Evolutionary conservation across 2,329 filamentous ascomycete genomes (phyloP).

Genomic region (Septoria linicola): DNA sequence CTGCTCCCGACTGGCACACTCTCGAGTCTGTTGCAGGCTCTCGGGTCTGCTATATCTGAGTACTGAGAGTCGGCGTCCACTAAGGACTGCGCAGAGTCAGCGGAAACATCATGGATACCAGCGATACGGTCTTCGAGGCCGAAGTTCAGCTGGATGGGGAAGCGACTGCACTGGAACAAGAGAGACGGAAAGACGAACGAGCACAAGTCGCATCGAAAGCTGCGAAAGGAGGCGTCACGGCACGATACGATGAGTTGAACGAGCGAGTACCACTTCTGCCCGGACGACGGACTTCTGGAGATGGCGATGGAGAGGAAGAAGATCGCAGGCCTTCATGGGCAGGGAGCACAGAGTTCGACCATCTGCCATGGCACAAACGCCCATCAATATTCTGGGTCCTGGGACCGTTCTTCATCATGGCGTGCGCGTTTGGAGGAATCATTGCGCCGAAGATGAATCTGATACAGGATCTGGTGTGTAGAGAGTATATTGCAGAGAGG

Average conservation of each 20-base stretch:
- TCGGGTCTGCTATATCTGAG: no score
- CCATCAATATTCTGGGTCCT: constrained; percentile 80
- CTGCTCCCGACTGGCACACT: no score
- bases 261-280: constrained; percentile 32
- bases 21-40: no score
- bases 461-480: constrained; percentile 80
- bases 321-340: constrained; percentile 27
- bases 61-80: no score
- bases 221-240: constrained; percentile 29
- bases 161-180: constrained; percentile 23
- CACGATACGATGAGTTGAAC: constrained; percentile 21
- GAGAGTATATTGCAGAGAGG: constrained; percentile 73
- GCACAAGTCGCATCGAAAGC: constrained; percentile 25
- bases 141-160: constrained; percentile 36
- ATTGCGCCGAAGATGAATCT: constrained; percentile 85
- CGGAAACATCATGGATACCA: constrained; percentile 34
- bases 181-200: constrained; percentile 17
- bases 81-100: not conserved
- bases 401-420: constrained; percentile 75
- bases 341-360: constrained; percentile 54
- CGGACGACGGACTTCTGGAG: constrained; percentile 7
- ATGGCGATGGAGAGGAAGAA: constrained; percentile 24
- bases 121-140: constrained; percentile 36
- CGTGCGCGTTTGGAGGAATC: constrained; percentile 80
- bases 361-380: constrained; percentile 60